Evolutionary conservation across 2,329 filamentous ascomycete species (phyloP).

Genomic region (Fusarium protoensiforme): DNA sequence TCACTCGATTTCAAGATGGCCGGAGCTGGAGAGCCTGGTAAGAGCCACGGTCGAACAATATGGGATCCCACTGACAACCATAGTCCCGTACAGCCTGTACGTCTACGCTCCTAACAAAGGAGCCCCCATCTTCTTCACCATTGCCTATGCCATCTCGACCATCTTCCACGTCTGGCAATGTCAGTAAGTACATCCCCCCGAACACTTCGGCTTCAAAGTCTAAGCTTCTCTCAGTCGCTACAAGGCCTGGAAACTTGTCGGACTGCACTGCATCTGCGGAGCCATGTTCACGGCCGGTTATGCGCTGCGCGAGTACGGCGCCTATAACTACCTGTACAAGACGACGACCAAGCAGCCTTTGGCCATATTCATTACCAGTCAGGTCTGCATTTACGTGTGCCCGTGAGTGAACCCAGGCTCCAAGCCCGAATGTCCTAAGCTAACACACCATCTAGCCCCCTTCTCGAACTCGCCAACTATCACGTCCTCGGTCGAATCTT

Average conservation of each 20-base stretch:
- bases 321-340: conserved; percentile 57
- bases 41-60: background rate
- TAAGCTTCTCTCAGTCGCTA: conserved; percentile 53
- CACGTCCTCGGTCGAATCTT: conserved; percentile 70
- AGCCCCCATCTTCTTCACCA: conserved; percentile 64
- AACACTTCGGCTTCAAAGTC: background rate
- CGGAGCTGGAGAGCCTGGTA: background rate
- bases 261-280: conserved; percentile 62
- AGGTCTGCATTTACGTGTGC: conserved; percentile 49
- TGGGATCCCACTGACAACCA: background rate
- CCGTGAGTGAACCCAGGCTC: conserved; percentile 46
- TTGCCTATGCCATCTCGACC: conserved; percentile 59
- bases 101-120: conserved; percentile 65
- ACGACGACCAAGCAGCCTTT: conserved; percentile 11
- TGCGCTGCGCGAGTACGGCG: conserved; percentile 61
- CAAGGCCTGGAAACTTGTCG: conserved; percentile 61
- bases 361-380: conserved; percentile 58
- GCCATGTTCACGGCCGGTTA: conserved; percentile 65
- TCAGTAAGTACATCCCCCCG: conserved; percentile 40
- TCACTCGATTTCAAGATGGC: background rate
- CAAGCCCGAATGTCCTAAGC: background rate
- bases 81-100: conserved; percentile 21
- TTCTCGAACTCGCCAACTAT: conserved; percentile 73
- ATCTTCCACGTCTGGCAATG: conserved; percentile 65
- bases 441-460: conserved; percentile 55